phyloP scores from a whole-genome alignment of 306 rosid species.

The Oemleria cerasiformis region DNA sequence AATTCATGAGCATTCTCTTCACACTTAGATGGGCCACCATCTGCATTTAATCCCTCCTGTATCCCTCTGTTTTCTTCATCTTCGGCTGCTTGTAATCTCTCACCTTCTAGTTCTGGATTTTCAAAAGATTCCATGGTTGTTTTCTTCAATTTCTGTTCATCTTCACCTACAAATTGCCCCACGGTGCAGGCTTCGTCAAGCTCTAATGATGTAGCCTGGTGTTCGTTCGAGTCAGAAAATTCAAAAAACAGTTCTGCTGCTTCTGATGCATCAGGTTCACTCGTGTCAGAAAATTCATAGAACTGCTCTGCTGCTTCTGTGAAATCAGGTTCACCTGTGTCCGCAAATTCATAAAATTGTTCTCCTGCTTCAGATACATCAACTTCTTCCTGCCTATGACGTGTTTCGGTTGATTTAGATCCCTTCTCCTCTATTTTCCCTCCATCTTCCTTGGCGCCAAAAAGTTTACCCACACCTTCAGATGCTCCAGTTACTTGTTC shows the following conservation, averaged over 20 bases:
- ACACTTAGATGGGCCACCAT: constrained; percentile 18
- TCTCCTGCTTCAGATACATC: constrained; percentile 38
- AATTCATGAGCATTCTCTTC: constrained; percentile 33
- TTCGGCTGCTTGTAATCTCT: constrained; percentile 34
- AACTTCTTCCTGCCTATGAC: constrained; percentile 37
- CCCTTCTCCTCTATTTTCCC: constrained; percentile 30
- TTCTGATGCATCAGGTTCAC: constrained; percentile 29
- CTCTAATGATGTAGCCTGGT: constrained; percentile 29
- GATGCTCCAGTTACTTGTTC: constrained; percentile 38
- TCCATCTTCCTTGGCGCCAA: constrained; percentile 32
- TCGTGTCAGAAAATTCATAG: constrained; percentile 29
- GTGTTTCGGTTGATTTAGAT: constrained; percentile 31
- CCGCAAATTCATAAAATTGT: constrained; percentile 33
- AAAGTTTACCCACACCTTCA: constrained; percentile 19
- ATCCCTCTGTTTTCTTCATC: constrained; percentile 28
- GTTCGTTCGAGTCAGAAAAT: constrained; percentile 10
- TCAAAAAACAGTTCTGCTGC: constrained; percentile 36
- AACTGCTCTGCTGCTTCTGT: constrained; percentile 33
- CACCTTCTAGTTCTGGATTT: constrained; percentile 37
- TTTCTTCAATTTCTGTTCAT: constrained; percentile 22
- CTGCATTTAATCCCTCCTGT: constrained; percentile 24
- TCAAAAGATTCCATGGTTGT: constrained; percentile 20
- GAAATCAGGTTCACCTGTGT: constrained; percentile 16
- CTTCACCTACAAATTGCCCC: constrained; percentile 3
- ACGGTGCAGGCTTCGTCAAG: constrained; percentile 32